A percentile compares a stretch with the other conserved stretches of the same genome.
phyloP scores from a whole-genome alignment of 2,329 filamentous ascomycete genomes.

The Colletotrichum echinochloae region DNA sequence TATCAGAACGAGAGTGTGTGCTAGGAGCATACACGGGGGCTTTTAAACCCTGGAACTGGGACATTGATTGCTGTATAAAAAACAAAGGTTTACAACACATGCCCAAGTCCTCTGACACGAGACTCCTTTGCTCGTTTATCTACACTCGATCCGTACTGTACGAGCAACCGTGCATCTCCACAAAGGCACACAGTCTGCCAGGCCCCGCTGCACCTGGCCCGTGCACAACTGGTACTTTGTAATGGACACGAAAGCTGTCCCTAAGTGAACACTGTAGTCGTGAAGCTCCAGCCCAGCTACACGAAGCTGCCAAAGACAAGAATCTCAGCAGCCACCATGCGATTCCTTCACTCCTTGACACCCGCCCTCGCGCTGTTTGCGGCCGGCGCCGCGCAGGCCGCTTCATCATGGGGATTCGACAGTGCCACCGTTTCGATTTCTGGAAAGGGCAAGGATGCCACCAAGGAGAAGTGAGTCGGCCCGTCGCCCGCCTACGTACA shows the following conservation, averaged over 20 bases:
- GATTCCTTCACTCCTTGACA: constrained; percentile 54
- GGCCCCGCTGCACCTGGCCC: constrained; percentile 22
- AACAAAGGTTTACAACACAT: background rate
- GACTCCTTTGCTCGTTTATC: background rate
- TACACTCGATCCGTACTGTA: background rate
- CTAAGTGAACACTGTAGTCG: constrained; percentile 35
- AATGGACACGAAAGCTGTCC: constrained; percentile 43
- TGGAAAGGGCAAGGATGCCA: constrained; percentile 72
- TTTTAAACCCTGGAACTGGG: background rate
- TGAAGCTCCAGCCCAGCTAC: constrained; percentile 38
- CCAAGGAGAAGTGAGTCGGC: constrained; percentile 74
- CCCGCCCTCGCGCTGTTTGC: constrained; percentile 60
- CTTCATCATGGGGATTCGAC: constrained; percentile 77
- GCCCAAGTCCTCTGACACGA: background rate
- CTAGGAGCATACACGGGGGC: too few species aligned
- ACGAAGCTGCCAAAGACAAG: constrained; percentile 40
- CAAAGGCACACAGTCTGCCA: background rate
- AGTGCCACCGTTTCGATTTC: constrained; percentile 76
- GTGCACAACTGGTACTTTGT: constrained; percentile 37
- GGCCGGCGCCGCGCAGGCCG: constrained; percentile 63
- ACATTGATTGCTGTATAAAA: background rate
- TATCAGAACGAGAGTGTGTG: background rate
- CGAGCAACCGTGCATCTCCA: background rate
- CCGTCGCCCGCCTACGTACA: background rate
- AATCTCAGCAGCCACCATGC: constrained; percentile 51